These are phyloP conservation scores for Ogataea chonburiensis DNA, from an alignment of 805 yeast genomes.

Conservation along the genomic window DNA sequence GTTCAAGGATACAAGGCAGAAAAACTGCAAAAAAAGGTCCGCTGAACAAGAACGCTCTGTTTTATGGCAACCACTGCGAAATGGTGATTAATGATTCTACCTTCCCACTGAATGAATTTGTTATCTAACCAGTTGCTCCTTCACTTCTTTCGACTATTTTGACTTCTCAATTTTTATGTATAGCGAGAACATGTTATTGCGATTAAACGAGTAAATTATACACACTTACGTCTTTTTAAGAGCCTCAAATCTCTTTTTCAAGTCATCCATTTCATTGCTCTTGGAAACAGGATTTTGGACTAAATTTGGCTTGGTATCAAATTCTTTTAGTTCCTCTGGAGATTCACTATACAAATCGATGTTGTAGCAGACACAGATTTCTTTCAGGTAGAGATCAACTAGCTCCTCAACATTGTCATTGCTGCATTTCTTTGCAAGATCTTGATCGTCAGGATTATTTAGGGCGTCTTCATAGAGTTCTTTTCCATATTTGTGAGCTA, in stretches of 20 bases:
- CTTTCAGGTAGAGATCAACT: slow-evolving; percentile 28
- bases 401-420: slow-evolving; percentile 29
- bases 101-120: slow-evolving; percentile 24
- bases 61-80: slow-evolving; percentile 32
- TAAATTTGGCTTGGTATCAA: no score
- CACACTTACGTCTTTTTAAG: slow-evolving; percentile 43
- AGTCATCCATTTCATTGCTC: slow-evolving; percentile 30
- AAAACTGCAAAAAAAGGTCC: slow-evolving; percentile 24
- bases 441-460: slow-evolving; percentile 15
- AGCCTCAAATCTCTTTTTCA: slow-evolving; percentile 33
- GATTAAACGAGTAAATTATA: slow-evolving; percentile 1
- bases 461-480: slow-evolving; percentile 24
- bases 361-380: slow-evolving; percentile 30
- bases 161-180: slow-evolving; percentile 1
- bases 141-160: slow-evolving; percentile 1
- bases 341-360: slow-evolving; percentile 27
- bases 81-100: slow-evolving; percentile 31
- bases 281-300: no score
- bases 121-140: slow-evolving; percentile 16
- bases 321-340: no score
- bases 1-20: not conserved
- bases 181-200: slow-evolving; percentile 5
- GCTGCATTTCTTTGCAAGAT: slow-evolving; percentile 26
- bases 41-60: slow-evolving; percentile 32
- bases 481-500: slow-evolving; percentile 27